These are phyloP conservation scores for Tetraselmis chui DNA, from an alignment of 139 green algal species.

Conservation along the genomic window DNA sequence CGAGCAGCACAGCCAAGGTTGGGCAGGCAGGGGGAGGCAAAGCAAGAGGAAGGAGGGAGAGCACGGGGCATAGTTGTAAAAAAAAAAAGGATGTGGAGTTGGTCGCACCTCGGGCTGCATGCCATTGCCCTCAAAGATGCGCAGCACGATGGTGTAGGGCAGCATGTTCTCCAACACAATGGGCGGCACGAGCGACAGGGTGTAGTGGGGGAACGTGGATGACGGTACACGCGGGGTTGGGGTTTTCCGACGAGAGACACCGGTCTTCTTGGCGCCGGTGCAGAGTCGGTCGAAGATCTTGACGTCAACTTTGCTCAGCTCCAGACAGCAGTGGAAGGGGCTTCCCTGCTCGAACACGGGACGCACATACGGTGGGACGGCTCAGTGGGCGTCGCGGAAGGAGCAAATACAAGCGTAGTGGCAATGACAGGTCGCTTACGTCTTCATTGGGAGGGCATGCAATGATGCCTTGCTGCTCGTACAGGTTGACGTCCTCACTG, in stretches of 20 bases:
- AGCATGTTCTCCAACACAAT: conserved; percentile 39
- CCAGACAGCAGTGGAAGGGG: conserved; percentile 41
- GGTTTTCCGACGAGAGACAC: not conserved
- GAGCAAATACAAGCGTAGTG: too few relatives aligned
- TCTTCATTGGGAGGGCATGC: conserved; percentile 24
- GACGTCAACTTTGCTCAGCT: conserved; percentile 37
- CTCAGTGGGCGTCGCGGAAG: too few relatives aligned
- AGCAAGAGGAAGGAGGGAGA: too few relatives aligned
- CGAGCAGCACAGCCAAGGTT: not conserved
- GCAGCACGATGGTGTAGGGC: conserved; percentile 28
- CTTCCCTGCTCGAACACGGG: too few relatives aligned
- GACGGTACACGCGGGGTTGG: not conserved
- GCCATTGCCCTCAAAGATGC: conserved; percentile 11
- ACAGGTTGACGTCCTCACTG: conserved; percentile 14
- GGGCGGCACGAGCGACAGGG: conserved; percentile 33
- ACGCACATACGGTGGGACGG: too few relatives aligned
- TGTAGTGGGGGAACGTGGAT: conserved; percentile 19
- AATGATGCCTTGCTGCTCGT: conserved; percentile 39
- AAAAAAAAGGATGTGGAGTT: too few relatives aligned
- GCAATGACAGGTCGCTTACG: not conserved
- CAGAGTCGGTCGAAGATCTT: conserved; percentile 12
- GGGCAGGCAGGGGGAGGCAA: too few relatives aligned
- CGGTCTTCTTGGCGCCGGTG: not conserved
- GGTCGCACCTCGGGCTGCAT: not conserved
- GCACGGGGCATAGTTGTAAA: too few relatives aligned